Percentiles rank a stretch among this genome's conserved stretches.
Evolutionary conservation across 306 rosid species (phyloP).

Genomic region (Trifolium repens): DNA sequence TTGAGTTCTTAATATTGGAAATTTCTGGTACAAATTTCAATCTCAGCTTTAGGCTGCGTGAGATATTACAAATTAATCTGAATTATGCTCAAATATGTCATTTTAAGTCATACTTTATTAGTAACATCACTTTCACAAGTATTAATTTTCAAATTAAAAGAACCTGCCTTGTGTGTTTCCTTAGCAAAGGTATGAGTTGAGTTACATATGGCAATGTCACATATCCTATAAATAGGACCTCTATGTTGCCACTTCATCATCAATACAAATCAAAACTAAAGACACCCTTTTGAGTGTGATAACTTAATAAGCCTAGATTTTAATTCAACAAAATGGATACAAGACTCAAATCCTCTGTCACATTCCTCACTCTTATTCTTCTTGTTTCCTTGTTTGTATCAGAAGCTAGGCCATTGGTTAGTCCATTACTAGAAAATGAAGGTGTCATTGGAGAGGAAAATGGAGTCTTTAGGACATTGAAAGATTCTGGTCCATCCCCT

Average conservation of each 20-base stretch:
- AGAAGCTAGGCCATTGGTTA: slow-evolving; percentile 50
- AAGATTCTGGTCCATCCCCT: slow-evolving; percentile 48
- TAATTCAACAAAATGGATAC: slow-evolving; percentile 49
- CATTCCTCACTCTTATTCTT: slow-evolving; percentile 38
- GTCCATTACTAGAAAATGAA: not conserved
- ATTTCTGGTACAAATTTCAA: slow-evolving; percentile 10
- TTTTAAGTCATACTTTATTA: slow-evolving; percentile 13
- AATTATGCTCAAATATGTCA: slow-evolving; percentile 29
- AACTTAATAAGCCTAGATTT: not conserved
- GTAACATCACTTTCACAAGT: slow-evolving; percentile 31
- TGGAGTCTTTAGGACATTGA: slow-evolving; percentile 36
- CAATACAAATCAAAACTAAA: not conserved
- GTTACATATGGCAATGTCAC: slow-evolving; percentile 37
- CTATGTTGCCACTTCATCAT: not conserved
- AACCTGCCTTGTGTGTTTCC: slow-evolving; percentile 43
- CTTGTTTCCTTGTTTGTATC: slow-evolving; percentile 33
- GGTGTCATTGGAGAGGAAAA: slow-evolving; percentile 22
- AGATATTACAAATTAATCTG: slow-evolving; percentile 11
- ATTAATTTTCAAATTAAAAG: slow-evolving; percentile 40
- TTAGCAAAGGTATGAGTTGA: slow-evolving; percentile 27
- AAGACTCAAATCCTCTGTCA: slow-evolving; percentile 45
- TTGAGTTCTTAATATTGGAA: slow-evolving; percentile 21
- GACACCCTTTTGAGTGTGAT: not conserved
- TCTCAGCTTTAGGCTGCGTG: slow-evolving; percentile 29
- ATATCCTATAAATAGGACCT: not conserved